Evolutionary conservation across 2,329 filamentous ascomycete species (phyloP), one percentile per base, ranked within the genome.

Genomic region (Reticulascus tulasneorum): DNA sequence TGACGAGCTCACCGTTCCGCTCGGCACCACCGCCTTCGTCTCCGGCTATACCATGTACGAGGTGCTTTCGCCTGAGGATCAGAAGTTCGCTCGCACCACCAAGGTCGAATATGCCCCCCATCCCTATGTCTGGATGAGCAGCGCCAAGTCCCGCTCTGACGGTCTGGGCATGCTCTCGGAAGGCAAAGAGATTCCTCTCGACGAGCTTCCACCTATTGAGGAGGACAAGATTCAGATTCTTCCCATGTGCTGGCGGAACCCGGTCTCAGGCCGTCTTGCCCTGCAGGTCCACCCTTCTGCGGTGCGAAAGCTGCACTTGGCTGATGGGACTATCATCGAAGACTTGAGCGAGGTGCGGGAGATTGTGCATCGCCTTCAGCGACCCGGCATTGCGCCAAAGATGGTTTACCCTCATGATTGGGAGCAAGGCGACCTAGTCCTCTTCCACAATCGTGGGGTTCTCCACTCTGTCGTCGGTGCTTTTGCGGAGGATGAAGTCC

Each of bases 91-190:
- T 2, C 73, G 79, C 33, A 75, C 69, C 6, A 82, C 82, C 15
- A 76, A 69, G 39, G 73, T 87, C 29, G 83, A 89, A 59, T 90
- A 90, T 53, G 84, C 84, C 0, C 72, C 85, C 4, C 85, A 90
- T 49, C 85, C 85, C 6, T 90, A 90, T 58, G 77, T 90, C 44
- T 91, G 85, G 85, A 90, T 90, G 82, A 79, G 73, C 39, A 56
- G 67, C 17, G 82, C 84, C 29, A 77, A 75, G 49, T 81, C 82
- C 24, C 76, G 75, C 12, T 66, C 82, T 7, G 77, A 79, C 33
- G 86, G 85, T 0, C 73, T 90, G 0, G 86, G 85, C n/a, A 62
- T 90, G 38, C 64, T 83, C 18, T 82, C 79, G 1, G 78, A 86
- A 39, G 73, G 67, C 29, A 69, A 71, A 22, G 85, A 90, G 50